Evolutionary conservation across 2,329 filamentous ascomycete species (phyloP).

Genomic region (Coniella lustricola): DNA sequence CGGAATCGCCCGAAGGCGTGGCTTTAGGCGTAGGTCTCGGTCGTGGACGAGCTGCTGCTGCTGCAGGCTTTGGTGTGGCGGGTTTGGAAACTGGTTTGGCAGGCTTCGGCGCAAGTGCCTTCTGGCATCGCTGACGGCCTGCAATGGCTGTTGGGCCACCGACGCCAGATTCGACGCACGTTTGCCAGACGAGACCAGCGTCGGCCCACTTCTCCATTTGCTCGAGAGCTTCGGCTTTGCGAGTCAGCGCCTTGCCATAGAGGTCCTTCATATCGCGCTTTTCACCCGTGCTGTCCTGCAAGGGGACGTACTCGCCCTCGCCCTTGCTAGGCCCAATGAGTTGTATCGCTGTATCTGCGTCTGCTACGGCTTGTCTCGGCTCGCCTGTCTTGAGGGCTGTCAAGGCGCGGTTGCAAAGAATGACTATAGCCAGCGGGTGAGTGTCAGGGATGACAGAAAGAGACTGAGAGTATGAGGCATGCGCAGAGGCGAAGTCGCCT

Average conservation of each 20-base stretch:
- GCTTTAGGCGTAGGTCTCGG: conserved; percentile 35
- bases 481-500: conserved; percentile 83
- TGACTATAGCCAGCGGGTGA: conserved; percentile 81
- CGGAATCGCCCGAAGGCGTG: conserved; percentile 47
- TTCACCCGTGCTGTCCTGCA: conserved; percentile 53
- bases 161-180: conserved; percentile 75
- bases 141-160: conserved; percentile 80
- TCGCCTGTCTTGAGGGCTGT: conserved; percentile 89
- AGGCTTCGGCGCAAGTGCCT: conserved; percentile 68
- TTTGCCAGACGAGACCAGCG: conserved; percentile 71
- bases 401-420: conserved; percentile 84
- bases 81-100: conserved; percentile 28
- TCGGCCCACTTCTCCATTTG: conserved; percentile 92
- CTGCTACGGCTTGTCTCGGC: conserved; percentile 75
- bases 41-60: conserved; percentile 36
- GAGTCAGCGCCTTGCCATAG: conserved; percentile 85
- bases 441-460: conserved; percentile 64
- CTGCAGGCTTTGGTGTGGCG: conserved; percentile 30
- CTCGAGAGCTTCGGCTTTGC: conserved; percentile 92
- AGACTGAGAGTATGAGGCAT: conserved; percentile 73
- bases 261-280: conserved; percentile 85
- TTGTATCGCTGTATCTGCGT: conserved; percentile 72
- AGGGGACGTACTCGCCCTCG: conserved; percentile 69
- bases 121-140: conserved; percentile 83
- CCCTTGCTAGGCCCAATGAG: conserved; percentile 76